These are phyloP conservation scores for Coemansia asiatica DNA, from an alignment of 192 early-diverging fungal genomes.

Conservation along the genomic window DNA sequence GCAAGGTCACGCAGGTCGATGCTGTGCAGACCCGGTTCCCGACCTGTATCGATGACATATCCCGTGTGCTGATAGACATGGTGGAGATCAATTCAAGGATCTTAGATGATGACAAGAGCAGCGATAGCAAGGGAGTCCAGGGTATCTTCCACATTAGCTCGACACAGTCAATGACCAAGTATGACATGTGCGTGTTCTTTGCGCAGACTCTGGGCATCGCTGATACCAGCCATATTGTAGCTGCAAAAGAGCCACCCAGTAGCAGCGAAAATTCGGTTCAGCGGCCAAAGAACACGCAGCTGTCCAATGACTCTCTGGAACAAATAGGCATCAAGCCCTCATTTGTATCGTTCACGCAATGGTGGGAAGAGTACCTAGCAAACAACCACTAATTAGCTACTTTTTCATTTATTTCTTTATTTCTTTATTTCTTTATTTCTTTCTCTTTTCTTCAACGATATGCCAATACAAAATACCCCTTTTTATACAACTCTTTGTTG, in stretches of 20 bases:
- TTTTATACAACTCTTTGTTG: slow-evolving; percentile 17
- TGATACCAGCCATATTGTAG: slow-evolving; percentile 9
- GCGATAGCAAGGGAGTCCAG: slow-evolving; percentile 5
- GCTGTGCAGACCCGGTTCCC: slow-evolving; percentile 72
- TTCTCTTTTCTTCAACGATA: slow-evolving; percentile 1
- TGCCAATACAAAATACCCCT: slow-evolving; percentile 31
- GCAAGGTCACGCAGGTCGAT: slow-evolving; percentile 62
- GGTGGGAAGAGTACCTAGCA: slow-evolving; percentile 32
- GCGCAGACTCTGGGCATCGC: slow-evolving; percentile 24
- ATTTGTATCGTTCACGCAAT: slow-evolving; percentile 32
- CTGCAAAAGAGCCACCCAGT: slow-evolving; percentile 19
- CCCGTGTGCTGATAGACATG: slow-evolving; percentile 66
- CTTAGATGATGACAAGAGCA: slow-evolving; percentile 4
- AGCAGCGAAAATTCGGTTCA: slow-evolving; percentile 14
- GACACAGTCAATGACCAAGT: slow-evolving; percentile 46
- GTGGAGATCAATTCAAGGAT: slow-evolving; percentile 31
- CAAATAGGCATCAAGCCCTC: slow-evolving; percentile 26
- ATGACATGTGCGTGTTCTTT: slow-evolving; percentile 39
- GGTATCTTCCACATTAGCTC: slow-evolving; percentile 44
- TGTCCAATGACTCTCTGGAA: slow-evolving; percentile 28
- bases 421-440: slow-evolving; percentile 3
- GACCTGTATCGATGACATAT: slow-evolving; percentile 77
- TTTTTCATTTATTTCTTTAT: neutral
- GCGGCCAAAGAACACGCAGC: slow-evolving; percentile 36
- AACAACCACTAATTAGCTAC: neutral